Evolutionary conservation across 306 rosid species (phyloP).

Genomic region (Rubus parviflorus): DNA sequence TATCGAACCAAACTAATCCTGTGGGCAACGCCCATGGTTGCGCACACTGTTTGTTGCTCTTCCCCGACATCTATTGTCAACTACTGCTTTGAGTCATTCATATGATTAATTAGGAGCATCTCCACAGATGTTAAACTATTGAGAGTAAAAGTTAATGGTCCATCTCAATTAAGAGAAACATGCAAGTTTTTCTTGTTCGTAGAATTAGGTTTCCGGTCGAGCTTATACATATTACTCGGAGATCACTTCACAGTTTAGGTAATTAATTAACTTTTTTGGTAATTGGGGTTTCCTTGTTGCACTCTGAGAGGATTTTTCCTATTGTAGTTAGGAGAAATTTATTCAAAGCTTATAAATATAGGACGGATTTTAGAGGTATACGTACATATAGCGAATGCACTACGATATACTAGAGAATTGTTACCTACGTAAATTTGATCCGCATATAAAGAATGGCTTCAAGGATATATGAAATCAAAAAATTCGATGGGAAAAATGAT

Average conservation of each 20-base stretch:
- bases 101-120: neutral
- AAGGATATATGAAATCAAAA: neutral
- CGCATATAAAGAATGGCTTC: neutral
- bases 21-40: conserved; percentile 25
- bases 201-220: neutral
- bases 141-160: neutral
- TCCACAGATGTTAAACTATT: neutral
- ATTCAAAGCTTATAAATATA: neutral
- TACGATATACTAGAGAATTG: neutral
- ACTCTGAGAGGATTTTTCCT: neutral
- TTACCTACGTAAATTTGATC: neutral
- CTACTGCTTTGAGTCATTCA: neutral
- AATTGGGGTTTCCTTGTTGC: no score
- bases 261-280: no score
- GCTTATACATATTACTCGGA: neutral
- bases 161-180: neutral
- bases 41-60: conserved; percentile 26
- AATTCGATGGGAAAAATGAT: neutral
- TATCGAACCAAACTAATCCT: conserved; percentile 1
- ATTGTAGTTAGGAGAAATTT: neutral
- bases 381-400: no score
- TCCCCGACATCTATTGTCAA: neutral
- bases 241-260: neutral
- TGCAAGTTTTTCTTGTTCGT: neutral
- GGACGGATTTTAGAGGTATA: no score